Evolutionary conservation across 2,329 filamentous ascomycete genomes (phyloP).

Genomic region (Phialophora tarda): DNA sequence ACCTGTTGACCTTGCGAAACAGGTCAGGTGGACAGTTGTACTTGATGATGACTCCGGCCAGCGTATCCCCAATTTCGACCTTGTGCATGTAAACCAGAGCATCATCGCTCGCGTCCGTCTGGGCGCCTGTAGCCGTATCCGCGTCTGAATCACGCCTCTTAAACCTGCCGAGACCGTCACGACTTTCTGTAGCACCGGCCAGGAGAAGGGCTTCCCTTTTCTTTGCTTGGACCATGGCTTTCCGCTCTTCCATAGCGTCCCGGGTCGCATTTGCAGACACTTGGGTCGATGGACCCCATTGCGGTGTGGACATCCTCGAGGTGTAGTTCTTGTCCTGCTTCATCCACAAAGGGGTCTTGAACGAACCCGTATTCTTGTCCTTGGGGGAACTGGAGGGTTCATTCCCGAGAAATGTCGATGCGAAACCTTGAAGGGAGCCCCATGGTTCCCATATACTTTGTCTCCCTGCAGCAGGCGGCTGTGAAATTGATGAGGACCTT

Average conservation of each 20-base stretch:
- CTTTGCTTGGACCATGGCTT: constrained; percentile 54
- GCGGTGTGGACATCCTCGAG: constrained; percentile 25
- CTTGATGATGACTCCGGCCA: constrained; percentile 86
- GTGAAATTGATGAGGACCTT: constrained; percentile 13
- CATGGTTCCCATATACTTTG: constrained; percentile 51
- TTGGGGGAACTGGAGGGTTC: constrained; percentile 44
- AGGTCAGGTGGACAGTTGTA: constrained; percentile 85
- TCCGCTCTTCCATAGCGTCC: constrained; percentile 52
- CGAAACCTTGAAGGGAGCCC: constrained; percentile 56
- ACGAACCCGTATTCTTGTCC: constrained; percentile 37
- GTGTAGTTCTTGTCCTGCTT: constrained; percentile 44
- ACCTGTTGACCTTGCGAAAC: constrained; percentile 84
- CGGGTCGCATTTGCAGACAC: constrained; percentile 24
- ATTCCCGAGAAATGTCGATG: constrained; percentile 55
- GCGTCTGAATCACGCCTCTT: constrained; percentile 56
- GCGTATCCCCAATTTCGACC: constrained; percentile 80
- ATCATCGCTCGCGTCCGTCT: constrained; percentile 61
- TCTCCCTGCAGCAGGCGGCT: constrained; percentile 15
- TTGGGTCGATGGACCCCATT: constrained; percentile 51
- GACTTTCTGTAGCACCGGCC: constrained; percentile 49
- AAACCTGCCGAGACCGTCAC: constrained; percentile 47
- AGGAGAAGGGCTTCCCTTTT: constrained; percentile 54
- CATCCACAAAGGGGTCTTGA: constrained; percentile 35
- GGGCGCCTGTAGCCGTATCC: constrained; percentile 39
- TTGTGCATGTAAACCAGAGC: constrained; percentile 90